These are phyloP conservation scores for Fusarium sp. DNA, from an alignment of 2,329 filamentous ascomycete species.

Conservation along the genomic window DNA sequence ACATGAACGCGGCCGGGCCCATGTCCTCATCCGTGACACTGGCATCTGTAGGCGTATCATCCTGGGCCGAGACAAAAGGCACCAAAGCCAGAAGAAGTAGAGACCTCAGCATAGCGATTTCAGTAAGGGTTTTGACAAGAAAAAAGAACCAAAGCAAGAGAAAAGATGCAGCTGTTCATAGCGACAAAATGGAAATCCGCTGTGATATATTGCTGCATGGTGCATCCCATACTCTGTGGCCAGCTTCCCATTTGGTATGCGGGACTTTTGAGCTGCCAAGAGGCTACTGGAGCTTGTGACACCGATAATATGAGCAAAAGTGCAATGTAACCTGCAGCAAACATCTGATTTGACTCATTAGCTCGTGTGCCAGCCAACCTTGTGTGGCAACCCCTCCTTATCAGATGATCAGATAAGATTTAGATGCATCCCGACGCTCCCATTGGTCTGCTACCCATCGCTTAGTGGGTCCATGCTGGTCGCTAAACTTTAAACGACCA, in stretches of 20 bases:
- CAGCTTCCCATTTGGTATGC: not conserved
- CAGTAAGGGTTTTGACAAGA: not conserved
- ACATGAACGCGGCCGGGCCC: conserved; percentile 71
- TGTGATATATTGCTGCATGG: conserved; percentile 27
- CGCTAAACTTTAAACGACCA: not conserved
- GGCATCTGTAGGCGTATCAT: conserved; percentile 24
- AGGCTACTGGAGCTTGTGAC: not conserved
- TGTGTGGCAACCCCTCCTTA: conserved; percentile 18
- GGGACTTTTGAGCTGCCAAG: conserved; percentile 33
- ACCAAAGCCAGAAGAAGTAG: conserved; percentile 26
- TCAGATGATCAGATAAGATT: conserved; percentile 50
- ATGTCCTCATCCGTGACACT: conserved; percentile 49
- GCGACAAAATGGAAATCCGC: conserved; percentile 9
- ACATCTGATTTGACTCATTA: conserved; percentile 14
- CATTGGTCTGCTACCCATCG: conserved; percentile 11
- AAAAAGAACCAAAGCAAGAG: not conserved
- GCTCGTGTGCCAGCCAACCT: conserved; percentile 1
- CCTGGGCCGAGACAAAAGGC: conserved; percentile 17
- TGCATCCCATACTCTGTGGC: not conserved
- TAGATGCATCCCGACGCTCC: conserved; percentile 25
- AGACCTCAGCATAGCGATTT: conserved; percentile 23
- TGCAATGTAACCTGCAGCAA: not conserved
- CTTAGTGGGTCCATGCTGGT: not conserved
- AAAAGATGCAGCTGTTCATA: not conserved
- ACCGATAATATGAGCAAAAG: not conserved